phyloP scores from a whole-genome alignment of 306 rosid genomes.

The Cucurbita pepo region DNA sequence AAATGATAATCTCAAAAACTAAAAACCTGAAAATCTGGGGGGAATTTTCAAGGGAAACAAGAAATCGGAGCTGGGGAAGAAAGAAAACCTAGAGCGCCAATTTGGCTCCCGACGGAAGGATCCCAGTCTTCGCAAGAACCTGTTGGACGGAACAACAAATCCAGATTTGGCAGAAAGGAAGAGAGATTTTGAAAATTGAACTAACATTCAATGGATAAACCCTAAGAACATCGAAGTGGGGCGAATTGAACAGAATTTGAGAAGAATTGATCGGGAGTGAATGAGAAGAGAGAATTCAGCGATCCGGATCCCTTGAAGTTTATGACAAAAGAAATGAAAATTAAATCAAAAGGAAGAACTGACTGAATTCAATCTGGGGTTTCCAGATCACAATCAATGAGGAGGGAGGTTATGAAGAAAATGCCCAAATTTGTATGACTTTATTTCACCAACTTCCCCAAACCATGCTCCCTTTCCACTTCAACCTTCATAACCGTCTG shows the following conservation, averaged over 20 bases:
- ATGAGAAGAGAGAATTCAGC: background rate
- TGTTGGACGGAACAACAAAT: background rate
- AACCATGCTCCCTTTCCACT: no score
- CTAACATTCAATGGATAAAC: background rate
- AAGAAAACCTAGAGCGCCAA: background rate
- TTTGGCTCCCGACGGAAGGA: background rate
- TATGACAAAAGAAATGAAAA: background rate
- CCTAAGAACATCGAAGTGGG: background rate
- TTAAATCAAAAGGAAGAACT: background rate
- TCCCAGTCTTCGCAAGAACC: background rate
- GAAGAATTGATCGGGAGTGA: background rate
- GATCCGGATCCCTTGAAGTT: background rate
- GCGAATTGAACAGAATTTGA: background rate
- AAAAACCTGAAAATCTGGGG: background rate
- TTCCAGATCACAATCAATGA: background rate
- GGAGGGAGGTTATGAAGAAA: background rate
- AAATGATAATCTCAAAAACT: background rate
- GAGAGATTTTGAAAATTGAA: background rate
- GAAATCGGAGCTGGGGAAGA: background rate
- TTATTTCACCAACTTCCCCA: no score
- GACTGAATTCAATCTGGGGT: background rate
- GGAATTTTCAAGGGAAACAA: background rate
- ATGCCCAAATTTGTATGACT: background rate
- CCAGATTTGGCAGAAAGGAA: background rate
- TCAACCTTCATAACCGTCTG: no score